Base-by-base conservation (phyloP, 2,329 filamentous ascomycete species). In the Neonectria faginata region DNA sequence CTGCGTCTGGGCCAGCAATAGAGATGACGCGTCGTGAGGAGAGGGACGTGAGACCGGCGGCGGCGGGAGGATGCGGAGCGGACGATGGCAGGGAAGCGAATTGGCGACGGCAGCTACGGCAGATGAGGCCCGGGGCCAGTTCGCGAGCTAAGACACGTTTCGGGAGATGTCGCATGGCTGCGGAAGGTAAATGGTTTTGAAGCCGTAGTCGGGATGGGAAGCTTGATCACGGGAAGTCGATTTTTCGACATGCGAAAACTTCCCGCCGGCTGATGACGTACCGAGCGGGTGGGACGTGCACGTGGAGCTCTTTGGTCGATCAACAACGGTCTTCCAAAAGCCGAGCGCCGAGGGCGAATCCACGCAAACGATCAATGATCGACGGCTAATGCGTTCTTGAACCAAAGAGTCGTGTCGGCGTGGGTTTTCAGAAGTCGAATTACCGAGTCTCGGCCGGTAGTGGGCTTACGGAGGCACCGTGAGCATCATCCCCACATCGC, bases 11-110 rank as follows among this genome's bases (percentile, higher is more conserved):
- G 3, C 96, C 96, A 16, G 89, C 87, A 67, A 98, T 83, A 44
- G 90, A 91, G 70, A 99, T 89, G 48, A 98, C 85, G 57, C 89
- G 88, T 54, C 96, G 92, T 69, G 91, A 90, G n/a, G 87, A 81
- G 67, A 98, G 87, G 27, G 78, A 77, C 14, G 87, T 80, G 78
- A 87, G 75, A 70, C 82, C 83, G 64, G 85, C 74, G 2, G 78
- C 27, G 2, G 85, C 83, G 14, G 84, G 83, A 12, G 82, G 79
- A 8, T 42, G 39, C 47, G 78, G 76, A 36, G 74, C 65, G 33
- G 69, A 65, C 36, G 73, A 70, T 63, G 71, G 65, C 36, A 72
- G 70, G 64, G 71, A 72, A 50, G 75, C 74, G 59, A 78, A 78
- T 55, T 67, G 73, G 27, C 76, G 75, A 50, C 73, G 76, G 64